A percentile compares a stretch with the other conserved stretches of the same genome.
Conservation (phyloP, 805 yeast genomes). For the Cyberlindnera bimundalis region DNA sequence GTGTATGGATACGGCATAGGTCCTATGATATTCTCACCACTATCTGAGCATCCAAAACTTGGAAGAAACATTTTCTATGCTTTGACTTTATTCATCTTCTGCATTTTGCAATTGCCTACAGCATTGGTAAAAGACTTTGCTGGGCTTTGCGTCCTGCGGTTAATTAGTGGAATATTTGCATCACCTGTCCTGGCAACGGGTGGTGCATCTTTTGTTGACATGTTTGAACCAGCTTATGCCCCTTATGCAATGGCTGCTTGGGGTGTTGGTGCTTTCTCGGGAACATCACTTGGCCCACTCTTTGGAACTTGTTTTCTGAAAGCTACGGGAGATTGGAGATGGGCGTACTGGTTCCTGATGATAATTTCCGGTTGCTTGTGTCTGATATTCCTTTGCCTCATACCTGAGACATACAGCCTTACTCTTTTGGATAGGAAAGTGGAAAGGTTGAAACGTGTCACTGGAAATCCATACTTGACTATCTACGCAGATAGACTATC, state of each 20-base stretch:
- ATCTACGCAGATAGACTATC: conserved; percentile 30
- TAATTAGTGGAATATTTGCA: conserved; percentile 52
- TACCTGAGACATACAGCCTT: conserved; percentile 48
- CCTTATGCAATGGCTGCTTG: conserved; percentile 49
- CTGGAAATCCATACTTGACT: conserved; percentile 46
- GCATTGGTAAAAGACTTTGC: conserved; percentile 50
- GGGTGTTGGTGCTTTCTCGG: conserved; percentile 52
- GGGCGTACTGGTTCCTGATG: conserved; percentile 50
- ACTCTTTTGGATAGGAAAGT: conserved; percentile 48
- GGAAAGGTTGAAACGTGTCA: conserved; percentile 40
- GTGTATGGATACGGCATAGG: conserved; percentile 62
- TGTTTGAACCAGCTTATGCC: conserved; percentile 38
- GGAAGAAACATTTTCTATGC: conserved; percentile 54
- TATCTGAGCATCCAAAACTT: conserved; percentile 50
- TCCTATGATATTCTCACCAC: conserved; percentile 55
- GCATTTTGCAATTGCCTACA: conserved; percentile 52
- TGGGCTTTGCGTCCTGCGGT: conserved; percentile 46
- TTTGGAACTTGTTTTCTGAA: conserved; percentile 49
- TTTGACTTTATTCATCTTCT: conserved; percentile 43
- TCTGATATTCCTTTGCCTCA: conserved; percentile 35
- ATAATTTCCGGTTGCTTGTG: conserved; percentile 39
- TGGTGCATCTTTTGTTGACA: conserved; percentile 54
- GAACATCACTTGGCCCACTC: conserved; percentile 55
- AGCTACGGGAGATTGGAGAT: conserved; percentile 46
- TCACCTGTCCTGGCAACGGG: conserved; percentile 58